Conservation (phyloP, 441 rosid genomes). For the Gossypium laxum region DNA sequence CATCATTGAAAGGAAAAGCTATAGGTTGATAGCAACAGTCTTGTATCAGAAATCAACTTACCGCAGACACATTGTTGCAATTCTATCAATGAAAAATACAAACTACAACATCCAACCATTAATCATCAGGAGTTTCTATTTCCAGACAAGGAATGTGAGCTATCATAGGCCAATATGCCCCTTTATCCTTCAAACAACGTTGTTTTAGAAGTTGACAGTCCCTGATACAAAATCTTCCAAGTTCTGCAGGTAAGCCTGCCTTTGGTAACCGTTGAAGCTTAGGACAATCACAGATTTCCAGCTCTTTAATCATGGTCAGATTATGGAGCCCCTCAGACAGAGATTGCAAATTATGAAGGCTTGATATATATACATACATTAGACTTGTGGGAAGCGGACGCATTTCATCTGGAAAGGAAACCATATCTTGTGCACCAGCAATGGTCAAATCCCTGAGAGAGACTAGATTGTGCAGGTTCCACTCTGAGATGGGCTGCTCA, state of each 20-base stretch:
- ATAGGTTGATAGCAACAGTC: not conserved
- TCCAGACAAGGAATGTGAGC: slow-evolving; percentile 11
- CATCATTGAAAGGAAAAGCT: not conserved
- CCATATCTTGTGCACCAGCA: not conserved
- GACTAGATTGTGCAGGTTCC: slow-evolving; percentile 2
- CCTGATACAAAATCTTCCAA: slow-evolving; percentile 3
- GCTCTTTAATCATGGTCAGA: slow-evolving; percentile 10
- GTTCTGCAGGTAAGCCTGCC: slow-evolving; percentile 8
- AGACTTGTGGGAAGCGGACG: slow-evolving; percentile 14
- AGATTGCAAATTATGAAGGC: not conserved
- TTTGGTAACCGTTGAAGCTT: slow-evolving; percentile 3
- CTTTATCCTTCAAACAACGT: not conserved
- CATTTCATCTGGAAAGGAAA: slow-evolving; percentile 14
- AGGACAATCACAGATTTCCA: not conserved
- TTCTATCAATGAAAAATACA: not conserved
- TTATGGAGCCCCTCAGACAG: slow-evolving; percentile 5
- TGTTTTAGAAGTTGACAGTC: slow-evolving; percentile 2
- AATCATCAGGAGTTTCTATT: not conserved
- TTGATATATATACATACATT: not conserved
- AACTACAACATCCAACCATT: not conserved
- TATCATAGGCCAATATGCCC: slow-evolving; percentile 10
- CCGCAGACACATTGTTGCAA: not conserved
- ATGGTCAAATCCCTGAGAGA: slow-evolving; percentile 11
- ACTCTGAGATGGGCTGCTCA: slow-evolving; percentile 4
- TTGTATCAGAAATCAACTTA: not conserved